Evolutionary conservation across 2,329 filamentous ascomycete genomes (phyloP), one percentile per base, ranked within the genome.

Genomic region (Calonectria leucothoes): DNA sequence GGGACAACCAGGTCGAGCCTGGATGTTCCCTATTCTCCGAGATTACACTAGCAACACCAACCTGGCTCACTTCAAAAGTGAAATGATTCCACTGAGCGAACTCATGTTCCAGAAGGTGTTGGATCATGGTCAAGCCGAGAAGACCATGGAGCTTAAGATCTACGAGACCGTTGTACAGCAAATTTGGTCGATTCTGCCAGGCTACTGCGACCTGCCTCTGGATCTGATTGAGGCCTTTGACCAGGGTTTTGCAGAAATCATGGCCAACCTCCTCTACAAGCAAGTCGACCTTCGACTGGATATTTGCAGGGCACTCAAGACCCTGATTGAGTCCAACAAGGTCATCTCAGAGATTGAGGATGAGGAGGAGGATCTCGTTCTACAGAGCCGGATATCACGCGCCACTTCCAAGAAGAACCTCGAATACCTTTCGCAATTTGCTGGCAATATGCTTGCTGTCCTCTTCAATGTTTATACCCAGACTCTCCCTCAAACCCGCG

Each of bases 401-500:
- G 90, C 88, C 5, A 89, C 92, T 48, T 96, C 97, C 0, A 87
- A 92, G 82, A 93, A 93, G 84, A 98, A 98, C 82, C 86, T 98
- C 48, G 87, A 91, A n/a, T 93, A 98, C 82, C 88, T 99, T 15
- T 92, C 94, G 20, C 87, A 88, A 1, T 96, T 97, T 81, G 90
- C 96, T 1, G 93, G 93, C 74, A 98, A 98, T 80, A 91, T 99
- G 85, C 91, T 99, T 51, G 96, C 97, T 8, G 96, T 98, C 0
- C 88, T 99, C n/a, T 98, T 99, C 89, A 99, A 99, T 82, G 96
- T 99, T 55, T 99, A 99, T 86, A 98, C 94, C 76, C 94, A 98
- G 84, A 99, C 97, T 0, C 89, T 99, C 31, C 96, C 97, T 3
- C 95, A 98, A 81, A 97, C 95, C 81, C 91, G 97, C 78, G 96